These are phyloP conservation scores for Acer saccharum DNA, from an alignment of 345 rosid genomes.

Conservation along the genomic window DNA sequence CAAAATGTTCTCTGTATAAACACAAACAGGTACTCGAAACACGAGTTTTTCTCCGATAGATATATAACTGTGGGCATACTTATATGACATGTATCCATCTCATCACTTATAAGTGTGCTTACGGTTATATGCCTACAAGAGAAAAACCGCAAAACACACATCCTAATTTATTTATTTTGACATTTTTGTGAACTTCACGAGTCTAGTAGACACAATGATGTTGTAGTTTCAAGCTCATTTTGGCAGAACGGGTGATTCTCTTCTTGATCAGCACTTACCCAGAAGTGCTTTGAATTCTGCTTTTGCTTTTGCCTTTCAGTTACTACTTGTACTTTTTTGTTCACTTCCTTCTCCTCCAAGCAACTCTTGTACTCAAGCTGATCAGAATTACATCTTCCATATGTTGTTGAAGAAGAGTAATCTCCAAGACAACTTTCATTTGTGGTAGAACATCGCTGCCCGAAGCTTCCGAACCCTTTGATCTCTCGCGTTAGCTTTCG, in stretches of 20 bases:
- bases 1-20: neutral
- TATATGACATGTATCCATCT: too few species aligned
- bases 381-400: slow-evolving; percentile 33
- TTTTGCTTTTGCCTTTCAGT: neutral
- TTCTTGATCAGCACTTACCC: neutral
- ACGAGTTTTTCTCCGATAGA: too few species aligned
- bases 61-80: too few species aligned
- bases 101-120: too few species aligned
- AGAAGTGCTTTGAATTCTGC: neutral
- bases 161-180: too few species aligned
- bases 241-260: slow-evolving; percentile 49
- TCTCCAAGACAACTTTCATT: slow-evolving; percentile 25
- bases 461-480: slow-evolving; percentile 71
- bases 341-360: neutral
- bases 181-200: neutral
- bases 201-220: neutral
- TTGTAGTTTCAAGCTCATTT: slow-evolving; percentile 11
- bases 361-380: neutral
- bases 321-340: neutral
- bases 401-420: neutral
- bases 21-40: neutral
- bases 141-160: neutral
- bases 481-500: slow-evolving; percentile 54
- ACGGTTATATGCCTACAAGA: too few species aligned
- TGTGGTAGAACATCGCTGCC: slow-evolving; percentile 24